Conservation (phyloP, 2,329 filamentous ascomycete species). For the Penicillium sp. region DNA sequence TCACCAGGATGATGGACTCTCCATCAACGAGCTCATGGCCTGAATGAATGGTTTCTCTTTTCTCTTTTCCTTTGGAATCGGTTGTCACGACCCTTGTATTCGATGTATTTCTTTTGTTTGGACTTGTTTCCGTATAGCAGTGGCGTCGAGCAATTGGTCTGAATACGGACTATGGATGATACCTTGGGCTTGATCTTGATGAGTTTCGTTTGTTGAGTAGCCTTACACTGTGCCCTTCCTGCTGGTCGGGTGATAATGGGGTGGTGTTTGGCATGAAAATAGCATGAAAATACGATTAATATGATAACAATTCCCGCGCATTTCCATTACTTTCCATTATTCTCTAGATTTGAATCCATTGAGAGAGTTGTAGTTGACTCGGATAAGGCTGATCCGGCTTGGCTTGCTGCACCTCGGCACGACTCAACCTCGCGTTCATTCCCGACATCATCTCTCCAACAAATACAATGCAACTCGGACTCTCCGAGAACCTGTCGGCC, state of each 20-base stretch:
- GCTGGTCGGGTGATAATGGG: slow-evolving; percentile 8
- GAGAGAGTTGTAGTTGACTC: neutral
- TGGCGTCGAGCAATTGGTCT: slow-evolving; percentile 17
- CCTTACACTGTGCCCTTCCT: neutral
- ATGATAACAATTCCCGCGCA: neutral
- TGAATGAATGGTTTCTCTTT: slow-evolving; percentile 14
- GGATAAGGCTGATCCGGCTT: neutral
- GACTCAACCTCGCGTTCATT: slow-evolving; percentile 1
- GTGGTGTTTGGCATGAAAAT: neutral
- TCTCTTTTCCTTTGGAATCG: slow-evolving; percentile 3
- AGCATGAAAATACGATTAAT: neutral
- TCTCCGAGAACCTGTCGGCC: slow-evolving; percentile 33
- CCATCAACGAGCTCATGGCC: slow-evolving; percentile 35
- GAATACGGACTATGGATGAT: slow-evolving; percentile 18
- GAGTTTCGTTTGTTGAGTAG: neutral
- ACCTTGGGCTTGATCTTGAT: slow-evolving; percentile 13
- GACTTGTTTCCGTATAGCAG: slow-evolving; percentile 22
- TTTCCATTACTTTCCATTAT: too few relatives aligned
- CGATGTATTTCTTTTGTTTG: slow-evolving; percentile 3
- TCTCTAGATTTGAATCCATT: too few relatives aligned
- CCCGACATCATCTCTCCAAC: slow-evolving; percentile 4
- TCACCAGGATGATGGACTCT: slow-evolving; percentile 28
- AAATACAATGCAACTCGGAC: slow-evolving; percentile 33
- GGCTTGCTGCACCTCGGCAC: neutral
- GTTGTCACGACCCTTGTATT: slow-evolving; percentile 4